Conservation (phyloP, 208 protist species). For the Novymonas esmeraldas region DNA sequence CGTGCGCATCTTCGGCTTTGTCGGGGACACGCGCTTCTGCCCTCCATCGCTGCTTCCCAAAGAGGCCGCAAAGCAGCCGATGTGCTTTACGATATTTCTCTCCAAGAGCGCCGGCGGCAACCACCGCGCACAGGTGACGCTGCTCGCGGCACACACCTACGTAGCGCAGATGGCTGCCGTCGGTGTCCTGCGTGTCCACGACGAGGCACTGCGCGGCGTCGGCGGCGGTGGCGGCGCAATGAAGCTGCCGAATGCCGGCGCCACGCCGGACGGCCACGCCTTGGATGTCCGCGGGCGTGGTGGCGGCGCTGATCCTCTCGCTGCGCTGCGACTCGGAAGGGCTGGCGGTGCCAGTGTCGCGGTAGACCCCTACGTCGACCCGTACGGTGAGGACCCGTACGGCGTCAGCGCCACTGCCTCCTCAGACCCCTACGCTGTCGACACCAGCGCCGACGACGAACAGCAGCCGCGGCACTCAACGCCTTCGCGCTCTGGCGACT, state of each 20-base stretch:
- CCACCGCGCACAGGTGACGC: constrained; percentile 47
- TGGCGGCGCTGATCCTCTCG: constrained; percentile 14
- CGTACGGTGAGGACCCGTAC: constrained; percentile 22
- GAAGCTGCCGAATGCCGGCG: neutral
- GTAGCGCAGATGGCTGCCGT: constrained; percentile 51
- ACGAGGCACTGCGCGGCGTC: neutral
- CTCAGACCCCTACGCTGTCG: constrained; percentile 26
- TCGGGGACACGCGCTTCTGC: constrained; percentile 60
- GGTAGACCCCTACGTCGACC: constrained; percentile 22
- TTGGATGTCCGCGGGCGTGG: neutral
- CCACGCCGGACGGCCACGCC: neutral
- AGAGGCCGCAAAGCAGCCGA: constrained; percentile 31
- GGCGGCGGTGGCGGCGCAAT: neutral
- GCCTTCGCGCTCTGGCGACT: neutral
- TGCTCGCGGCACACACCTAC: constrained; percentile 60
- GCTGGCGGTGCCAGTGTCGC: neutral
- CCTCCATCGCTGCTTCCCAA: constrained; percentile 37
- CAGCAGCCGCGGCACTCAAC: too few species aligned
- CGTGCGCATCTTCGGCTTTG: constrained; percentile 63
- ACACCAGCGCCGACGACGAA: neutral
- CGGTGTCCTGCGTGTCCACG: constrained; percentile 30
- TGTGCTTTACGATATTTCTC: constrained; percentile 53
- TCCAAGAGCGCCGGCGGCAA: constrained; percentile 64
- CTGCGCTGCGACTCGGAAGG: constrained; percentile 6
- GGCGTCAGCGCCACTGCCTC: neutral